phyloP scores from a whole-genome alignment of 2,329 filamentous ascomycete species.

The Colletotrichum sp. region DNA sequence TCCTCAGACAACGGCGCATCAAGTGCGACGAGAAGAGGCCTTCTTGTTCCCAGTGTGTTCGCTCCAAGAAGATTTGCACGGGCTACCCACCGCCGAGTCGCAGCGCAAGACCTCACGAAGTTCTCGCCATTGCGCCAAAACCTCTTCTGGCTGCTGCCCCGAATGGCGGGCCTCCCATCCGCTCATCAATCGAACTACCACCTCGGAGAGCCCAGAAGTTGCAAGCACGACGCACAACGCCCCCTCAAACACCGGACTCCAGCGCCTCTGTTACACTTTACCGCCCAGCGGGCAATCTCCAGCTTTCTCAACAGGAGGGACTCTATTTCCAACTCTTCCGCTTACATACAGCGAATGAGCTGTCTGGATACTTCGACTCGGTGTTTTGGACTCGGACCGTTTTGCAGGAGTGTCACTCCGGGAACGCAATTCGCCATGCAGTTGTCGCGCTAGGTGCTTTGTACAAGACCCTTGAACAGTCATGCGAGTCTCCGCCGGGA shows the following conservation, averaged over 20 bases:
- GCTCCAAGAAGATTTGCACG: slow-evolving; percentile 61
- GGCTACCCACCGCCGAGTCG: slow-evolving; percentile 67
- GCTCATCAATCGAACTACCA: slow-evolving; percentile 21
- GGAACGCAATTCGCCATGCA: slow-evolving; percentile 66
- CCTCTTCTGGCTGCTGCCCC: slow-evolving; percentile 34
- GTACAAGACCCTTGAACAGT: slow-evolving; percentile 69
- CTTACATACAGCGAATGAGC: slow-evolving; percentile 63
- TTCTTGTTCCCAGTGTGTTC: slow-evolving; percentile 63
- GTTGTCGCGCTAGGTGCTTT: slow-evolving; percentile 70
- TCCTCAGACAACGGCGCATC: slow-evolving; percentile 60
- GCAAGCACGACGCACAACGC: slow-evolving; percentile 25
- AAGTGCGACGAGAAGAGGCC: slow-evolving; percentile 72
- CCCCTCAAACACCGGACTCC: slow-evolving; percentile 36
- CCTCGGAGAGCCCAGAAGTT: slow-evolving; percentile 17
- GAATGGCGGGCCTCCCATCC: slow-evolving; percentile 17
- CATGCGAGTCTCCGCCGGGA: slow-evolving; percentile 53
- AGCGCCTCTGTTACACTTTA: slow-evolving; percentile 37
- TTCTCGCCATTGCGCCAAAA: slow-evolving; percentile 55
- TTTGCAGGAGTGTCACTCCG: slow-evolving; percentile 66
- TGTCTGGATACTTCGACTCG: slow-evolving; percentile 71
- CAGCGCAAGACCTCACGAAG: slow-evolving; percentile 48
- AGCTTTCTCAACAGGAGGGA: slow-evolving; percentile 55
- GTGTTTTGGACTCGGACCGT: slow-evolving; percentile 70
- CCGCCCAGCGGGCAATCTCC: slow-evolving; percentile 48
- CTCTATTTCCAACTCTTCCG: slow-evolving; percentile 69